Conservation (phyloP, 768 basidiomycete species). For the Strobilomyces echinocephalus region DNA sequence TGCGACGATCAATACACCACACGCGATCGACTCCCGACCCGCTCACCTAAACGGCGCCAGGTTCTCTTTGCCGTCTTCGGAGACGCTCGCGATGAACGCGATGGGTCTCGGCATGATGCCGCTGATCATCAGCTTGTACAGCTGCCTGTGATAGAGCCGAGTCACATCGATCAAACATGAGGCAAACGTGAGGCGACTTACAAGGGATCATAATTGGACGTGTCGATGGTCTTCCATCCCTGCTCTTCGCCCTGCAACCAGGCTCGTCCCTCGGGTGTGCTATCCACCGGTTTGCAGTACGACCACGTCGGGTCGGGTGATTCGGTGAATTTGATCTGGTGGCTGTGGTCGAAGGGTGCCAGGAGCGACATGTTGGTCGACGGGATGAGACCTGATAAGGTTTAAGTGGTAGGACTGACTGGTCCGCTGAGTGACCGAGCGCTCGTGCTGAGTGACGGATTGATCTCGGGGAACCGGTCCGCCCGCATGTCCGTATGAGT, state of each 20-base stretch:
- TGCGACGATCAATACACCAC: background rate
- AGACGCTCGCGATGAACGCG: constrained; percentile 39
- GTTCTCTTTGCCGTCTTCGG: constrained; percentile 33
- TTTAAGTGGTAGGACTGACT: too few species aligned
- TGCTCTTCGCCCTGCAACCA: constrained; percentile 34
- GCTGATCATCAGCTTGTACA: constrained; percentile 35
- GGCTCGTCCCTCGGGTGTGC: constrained; percentile 24
- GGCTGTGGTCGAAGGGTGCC: constrained; percentile 23
- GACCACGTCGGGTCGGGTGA: constrained; percentile 31
- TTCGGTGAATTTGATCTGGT: constrained; percentile 24
- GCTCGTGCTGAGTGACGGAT: background rate
- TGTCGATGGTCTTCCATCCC: constrained; percentile 34
- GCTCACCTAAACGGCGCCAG: constrained; percentile 41
- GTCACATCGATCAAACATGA: background rate
- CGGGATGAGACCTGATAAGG: background rate
- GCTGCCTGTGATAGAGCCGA: constrained; percentile 8
- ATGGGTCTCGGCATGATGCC: constrained; percentile 44
- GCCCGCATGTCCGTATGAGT: too few species aligned
- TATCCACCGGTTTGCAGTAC: constrained; percentile 28
- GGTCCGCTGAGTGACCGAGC: background rate
- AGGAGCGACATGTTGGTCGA: constrained; percentile 23
- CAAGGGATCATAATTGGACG: constrained; percentile 26
- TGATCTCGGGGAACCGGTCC: too few species aligned
- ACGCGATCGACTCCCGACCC: background rate
- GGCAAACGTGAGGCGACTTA: constrained; percentile 7